phyloP scores from a whole-genome alignment of 2,329 filamentous ascomycete species.

The Orbilia quercus region DNA sequence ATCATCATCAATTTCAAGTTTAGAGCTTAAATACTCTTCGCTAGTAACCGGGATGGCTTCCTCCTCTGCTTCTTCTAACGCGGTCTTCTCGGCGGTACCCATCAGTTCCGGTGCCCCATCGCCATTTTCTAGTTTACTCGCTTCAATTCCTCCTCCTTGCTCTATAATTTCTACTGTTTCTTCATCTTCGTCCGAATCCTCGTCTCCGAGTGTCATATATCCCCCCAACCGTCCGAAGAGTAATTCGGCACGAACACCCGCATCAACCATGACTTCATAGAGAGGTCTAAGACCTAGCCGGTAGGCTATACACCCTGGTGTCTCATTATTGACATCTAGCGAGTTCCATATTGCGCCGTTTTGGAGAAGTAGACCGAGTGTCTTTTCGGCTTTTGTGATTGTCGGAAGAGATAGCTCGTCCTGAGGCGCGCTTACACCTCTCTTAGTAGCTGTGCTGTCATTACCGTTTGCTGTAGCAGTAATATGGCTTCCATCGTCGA shows the following conservation, averaged over 20 bases:
- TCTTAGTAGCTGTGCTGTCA: conserved; percentile 42
- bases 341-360: conserved; percentile 98
- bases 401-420: conserved; percentile 59
- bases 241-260: conserved; percentile 89
- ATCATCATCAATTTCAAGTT: conserved; percentile 58
- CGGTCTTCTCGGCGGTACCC: conserved; percentile 13
- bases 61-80: conserved; percentile 59
- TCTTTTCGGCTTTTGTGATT: conserved; percentile 73
- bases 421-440: background rate
- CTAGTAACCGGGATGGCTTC: conserved; percentile 58
- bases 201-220: conserved; percentile 78
- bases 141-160: conserved; percentile 55
- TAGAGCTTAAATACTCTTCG: conserved; percentile 40
- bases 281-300: conserved; percentile 75
- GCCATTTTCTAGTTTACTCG: conserved; percentile 59
- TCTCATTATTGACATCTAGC: conserved; percentile 85
- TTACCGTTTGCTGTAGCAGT: conserved; percentile 19
- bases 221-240: conserved; percentile 83
- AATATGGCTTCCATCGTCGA: background rate
- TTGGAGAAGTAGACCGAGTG: conserved; percentile 80
- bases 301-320: conserved; percentile 85
- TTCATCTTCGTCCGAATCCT: conserved; percentile 63
- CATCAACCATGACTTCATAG: conserved; percentile 86
- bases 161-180: conserved; percentile 64
- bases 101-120: conserved; percentile 55